phyloP scores from a whole-genome alignment of 805 yeast species.

The Ogataea ganodermae region DNA sequence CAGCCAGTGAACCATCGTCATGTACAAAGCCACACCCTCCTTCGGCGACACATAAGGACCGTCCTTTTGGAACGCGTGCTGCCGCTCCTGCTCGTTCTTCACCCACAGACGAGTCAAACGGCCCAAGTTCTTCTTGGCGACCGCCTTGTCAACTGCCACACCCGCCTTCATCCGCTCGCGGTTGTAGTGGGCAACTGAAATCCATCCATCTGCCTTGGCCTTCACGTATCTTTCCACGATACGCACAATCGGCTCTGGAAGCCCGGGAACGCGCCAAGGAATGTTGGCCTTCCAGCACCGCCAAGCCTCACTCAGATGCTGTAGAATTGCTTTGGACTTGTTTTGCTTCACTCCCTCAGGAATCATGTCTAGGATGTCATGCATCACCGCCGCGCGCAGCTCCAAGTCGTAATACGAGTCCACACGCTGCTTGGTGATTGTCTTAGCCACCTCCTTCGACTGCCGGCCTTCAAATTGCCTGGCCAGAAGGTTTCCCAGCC shows the following conservation, averaged over 20 bases:
- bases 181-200: slow-evolving; percentile 88
- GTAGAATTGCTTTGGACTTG: slow-evolving; percentile 83
- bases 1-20: slow-evolving; percentile 89
- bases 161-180: slow-evolving; percentile 87
- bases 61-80: slow-evolving; percentile 70
- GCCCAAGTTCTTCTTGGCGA: slow-evolving; percentile 90
- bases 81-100: slow-evolving; percentile 88
- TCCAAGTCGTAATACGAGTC: slow-evolving; percentile 95
- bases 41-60: slow-evolving; percentile 87
- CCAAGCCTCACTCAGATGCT: slow-evolving; percentile 98
- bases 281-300: slow-evolving; percentile 99
- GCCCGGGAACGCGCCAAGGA: slow-evolving; percentile 96
- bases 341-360: slow-evolving; percentile 91
- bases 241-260: slow-evolving; percentile 86
- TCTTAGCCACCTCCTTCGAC: slow-evolving; percentile 87
- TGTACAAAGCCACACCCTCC: slow-evolving; percentile 85
- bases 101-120: slow-evolving; percentile 90
- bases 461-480: slow-evolving; percentile 96
- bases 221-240: slow-evolving; percentile 87
- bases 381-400: slow-evolving; percentile 90
- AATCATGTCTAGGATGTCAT: slow-evolving; percentile 94
- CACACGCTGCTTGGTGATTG: slow-evolving; percentile 91
- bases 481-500: slow-evolving; percentile 89
- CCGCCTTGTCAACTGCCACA: slow-evolving; percentile 92
- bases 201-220: slow-evolving; percentile 97